phyloP scores from a whole-genome alignment of 2,329 filamentous ascomycete species.

The Ophiocordyceps camponoti-saundersi region DNA sequence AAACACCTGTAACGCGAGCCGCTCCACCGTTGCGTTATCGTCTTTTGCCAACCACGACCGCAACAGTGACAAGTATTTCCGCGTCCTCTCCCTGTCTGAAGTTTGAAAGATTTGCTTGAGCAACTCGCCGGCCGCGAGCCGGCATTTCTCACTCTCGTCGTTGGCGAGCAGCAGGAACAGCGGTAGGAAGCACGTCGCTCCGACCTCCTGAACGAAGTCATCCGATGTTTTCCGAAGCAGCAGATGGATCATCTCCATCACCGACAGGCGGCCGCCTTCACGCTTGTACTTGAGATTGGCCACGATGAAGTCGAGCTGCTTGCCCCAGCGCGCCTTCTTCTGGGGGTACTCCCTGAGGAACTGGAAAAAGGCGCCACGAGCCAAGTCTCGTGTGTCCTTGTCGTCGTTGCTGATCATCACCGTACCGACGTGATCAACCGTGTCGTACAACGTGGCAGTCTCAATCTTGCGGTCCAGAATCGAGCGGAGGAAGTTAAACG shows the following conservation, averaged over 20 bases:
- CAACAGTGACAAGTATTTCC: slow-evolving; percentile 54
- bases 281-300: slow-evolving; percentile 85
- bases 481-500: slow-evolving; percentile 84
- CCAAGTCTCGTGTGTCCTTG: slow-evolving; percentile 70
- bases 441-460: slow-evolving; percentile 78
- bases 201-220: slow-evolving; percentile 67
- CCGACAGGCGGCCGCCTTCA: slow-evolving; percentile 73
- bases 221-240: slow-evolving; percentile 74
- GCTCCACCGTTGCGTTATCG: slow-evolving; percentile 52
- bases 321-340: slow-evolving; percentile 71
- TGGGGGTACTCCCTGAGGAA: slow-evolving; percentile 93
- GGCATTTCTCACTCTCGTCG: slow-evolving; percentile 74
- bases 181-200: slow-evolving; percentile 69
- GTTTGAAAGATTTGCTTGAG: slow-evolving; percentile 67
- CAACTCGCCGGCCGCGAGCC: slow-evolving; percentile 62
- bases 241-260: slow-evolving; percentile 80
- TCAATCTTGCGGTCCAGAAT: slow-evolving; percentile 74
- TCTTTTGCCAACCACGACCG: slow-evolving; percentile 61
- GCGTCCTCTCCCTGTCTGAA: slow-evolving; percentile 54
- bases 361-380: slow-evolving; percentile 79
- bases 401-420: slow-evolving; percentile 97
- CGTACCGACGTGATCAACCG: slow-evolving; percentile 70
- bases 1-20: slow-evolving; percentile 66
- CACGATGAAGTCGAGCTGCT: slow-evolving; percentile 76
- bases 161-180: slow-evolving; percentile 75